phyloP scores from a whole-genome alignment of 768 basidiomycete species.

The Boletus reticuloceps region DNA sequence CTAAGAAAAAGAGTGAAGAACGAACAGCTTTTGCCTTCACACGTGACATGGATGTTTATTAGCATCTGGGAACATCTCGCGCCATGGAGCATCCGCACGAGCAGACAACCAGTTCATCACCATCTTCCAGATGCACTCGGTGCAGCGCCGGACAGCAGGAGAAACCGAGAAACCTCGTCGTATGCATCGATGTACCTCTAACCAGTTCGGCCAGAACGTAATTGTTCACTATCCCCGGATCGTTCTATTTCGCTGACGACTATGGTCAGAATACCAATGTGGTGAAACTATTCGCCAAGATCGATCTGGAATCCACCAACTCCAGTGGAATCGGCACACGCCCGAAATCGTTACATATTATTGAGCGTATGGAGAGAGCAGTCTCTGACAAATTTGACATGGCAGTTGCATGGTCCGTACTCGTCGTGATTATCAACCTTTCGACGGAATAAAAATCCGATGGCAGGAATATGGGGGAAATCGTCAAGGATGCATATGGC shows the following conservation, averaged over 20 bases:
- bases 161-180: constrained; percentile 30
- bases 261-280: constrained; percentile 33
- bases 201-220: constrained; percentile 37
- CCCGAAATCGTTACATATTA: background rate
- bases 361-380: background rate
- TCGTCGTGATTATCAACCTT: too few species aligned
- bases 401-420: background rate
- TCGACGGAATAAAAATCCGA: background rate
- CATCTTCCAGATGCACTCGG: background rate
- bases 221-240: constrained; percentile 16
- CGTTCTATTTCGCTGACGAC: background rate
- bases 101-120: too few species aligned
- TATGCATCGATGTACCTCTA: constrained; percentile 20
- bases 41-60: too few species aligned
- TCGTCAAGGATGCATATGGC: constrained; percentile 1
- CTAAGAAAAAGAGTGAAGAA: too few species aligned
- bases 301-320: constrained; percentile 23
- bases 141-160: background rate
- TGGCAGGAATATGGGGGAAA: background rate
- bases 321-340: constrained; percentile 35
- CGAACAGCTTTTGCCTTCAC: too few species aligned
- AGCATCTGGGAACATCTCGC: too few species aligned
- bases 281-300: constrained; percentile 28
- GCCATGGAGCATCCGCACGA: too few species aligned
- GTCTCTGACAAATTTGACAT: background rate